Base-by-base conservation (phyloP, 2,329 filamentous ascomycete genomes). In the Paecilomyces sp. region DNA sequence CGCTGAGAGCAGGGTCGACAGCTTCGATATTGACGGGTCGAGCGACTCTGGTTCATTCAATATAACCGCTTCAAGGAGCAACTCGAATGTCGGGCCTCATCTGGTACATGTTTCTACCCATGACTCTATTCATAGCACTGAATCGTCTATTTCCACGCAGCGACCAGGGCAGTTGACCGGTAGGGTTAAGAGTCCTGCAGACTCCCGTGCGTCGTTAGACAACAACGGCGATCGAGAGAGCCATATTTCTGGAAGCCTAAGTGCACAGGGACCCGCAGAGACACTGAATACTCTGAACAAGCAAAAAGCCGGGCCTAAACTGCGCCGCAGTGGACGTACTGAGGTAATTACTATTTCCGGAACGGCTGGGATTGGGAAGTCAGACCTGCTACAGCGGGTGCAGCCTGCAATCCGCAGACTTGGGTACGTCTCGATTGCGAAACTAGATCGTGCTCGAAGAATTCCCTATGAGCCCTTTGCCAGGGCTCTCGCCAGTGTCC, bases 391-490 rank as follows among this genome's bases (percentile, higher is more conserved):
- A 15, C 83, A 84, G 63, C 82, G 80, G 59, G 78, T 86, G 8
- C 84, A 86, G 62, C 76, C 80, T 9, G 75, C 77, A 24, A 84
- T 85, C 47, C 80, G 85, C 33, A 81, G 79, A 63, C 73, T 81
- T 60, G 85, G 85, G 5, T 88, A 86, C 65, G 85, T 85, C 64
- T 83, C 83, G 0, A 80, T 81, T 54, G 80, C 83, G 28, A 84
- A 83, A 64, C 84, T 88, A 58, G 85, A 88, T 63, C 79, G 82
- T 57, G 79, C 83, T 18, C 81, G 82, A 64, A 80, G 80, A 58
- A 79, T 83, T 4, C 85, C 85, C 0, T 88, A 86, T 63, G 85
- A 87, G 58, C 83, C 85, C 0, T 79, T 87, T 41, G 75, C 86
- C 18, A 81, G 80, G 61, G 76, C 85, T n/a, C 78, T 88, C 74